Base-by-base conservation (phyloP, 371 early-diverging fungal genomes). In the Rhizomucor pusillus region DNA sequence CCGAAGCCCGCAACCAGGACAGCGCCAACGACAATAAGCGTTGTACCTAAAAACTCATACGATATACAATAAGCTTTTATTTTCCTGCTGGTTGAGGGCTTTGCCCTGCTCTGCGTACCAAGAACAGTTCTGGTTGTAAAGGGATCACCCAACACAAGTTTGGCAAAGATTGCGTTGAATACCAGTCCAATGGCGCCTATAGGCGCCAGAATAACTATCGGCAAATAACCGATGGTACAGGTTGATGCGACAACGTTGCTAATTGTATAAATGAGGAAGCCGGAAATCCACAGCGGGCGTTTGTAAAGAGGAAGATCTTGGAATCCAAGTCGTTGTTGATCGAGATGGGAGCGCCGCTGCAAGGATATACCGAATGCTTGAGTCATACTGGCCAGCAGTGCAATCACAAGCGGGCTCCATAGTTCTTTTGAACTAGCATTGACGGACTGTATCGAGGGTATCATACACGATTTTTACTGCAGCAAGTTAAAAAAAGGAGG, bases 201-300 rank as follows among this genome's bases (percentile, higher is more conserved):
- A 2, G 91, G 92, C 4, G 92, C 92, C 10, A 90, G 71, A 45
- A 91, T 87, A 50, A 90, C 82, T 13, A 91, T 88, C 7, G 92
- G 92, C 18, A 91, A 74, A 51, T 86, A 85, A 34, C 89, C 90
- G 48, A 91, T 87, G 10, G 91, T 85, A 36, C 89, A 81, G 5
- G 85, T 75, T 0, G 91, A 88, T 18, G 84, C 89, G 20, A 85
- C 81, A 9, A 87, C 67, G 23, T 85, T 88, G 54, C 88, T 84
- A 40, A 86, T 54, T 37, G 91, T 79, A 51, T 89, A 90, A 24
- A 86, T 80, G 18, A 79, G 71, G 54, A 91, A 84, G 12, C 92
- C 78, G 13, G 67, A 55, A 16, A 74, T 47, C 73, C 74, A 72
- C 37, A 73, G 46, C 16, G 77, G 69, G 39, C 63, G 54, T 62